Percentiles rank a stretch among this genome's conserved stretches.
phyloP scores from a whole-genome alignment of 2,329 filamentous ascomycete genomes.

The Cytospora mali region DNA sequence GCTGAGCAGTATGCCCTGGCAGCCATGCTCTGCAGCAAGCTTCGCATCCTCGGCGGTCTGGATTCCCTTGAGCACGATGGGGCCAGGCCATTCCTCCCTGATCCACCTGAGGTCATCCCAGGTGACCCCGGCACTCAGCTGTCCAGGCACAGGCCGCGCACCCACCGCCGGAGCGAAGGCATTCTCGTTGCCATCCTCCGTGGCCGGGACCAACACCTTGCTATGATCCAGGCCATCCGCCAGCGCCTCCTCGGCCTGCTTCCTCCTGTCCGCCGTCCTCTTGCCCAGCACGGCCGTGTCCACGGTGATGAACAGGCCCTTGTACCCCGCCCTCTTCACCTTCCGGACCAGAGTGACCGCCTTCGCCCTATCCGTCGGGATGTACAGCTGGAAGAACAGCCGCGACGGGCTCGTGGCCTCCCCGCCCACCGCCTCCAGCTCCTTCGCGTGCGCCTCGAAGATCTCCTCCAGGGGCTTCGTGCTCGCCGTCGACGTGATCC shows the following conservation, averaged over 20 bases:
- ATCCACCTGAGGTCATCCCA: slow-evolving; percentile 32
- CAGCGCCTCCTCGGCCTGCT: slow-evolving; percentile 28
- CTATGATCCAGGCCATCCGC: slow-evolving; percentile 25
- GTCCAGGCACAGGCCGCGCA: slow-evolving; percentile 22
- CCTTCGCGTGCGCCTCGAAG: slow-evolving; percentile 40
- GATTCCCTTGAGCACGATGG: slow-evolving; percentile 28
- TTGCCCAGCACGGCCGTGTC: slow-evolving; percentile 35
- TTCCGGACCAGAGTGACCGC: slow-evolving; percentile 38
- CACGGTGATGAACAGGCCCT: slow-evolving; percentile 44
- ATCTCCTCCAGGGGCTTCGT: slow-evolving; percentile 38
- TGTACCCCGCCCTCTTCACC: slow-evolving; percentile 39
- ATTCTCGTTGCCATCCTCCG: slow-evolving; percentile 18
- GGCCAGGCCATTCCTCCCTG: slow-evolving; percentile 34
- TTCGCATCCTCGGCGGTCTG: slow-evolving; percentile 29
- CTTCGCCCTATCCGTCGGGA: slow-evolving; percentile 39
- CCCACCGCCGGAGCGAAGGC: slow-evolving; percentile 24
- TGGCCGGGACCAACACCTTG: neutral
- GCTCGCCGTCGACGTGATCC: slow-evolving; percentile 34
- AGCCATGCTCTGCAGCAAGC: slow-evolving; percentile 23
- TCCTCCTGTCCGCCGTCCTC: slow-evolving; percentile 31
- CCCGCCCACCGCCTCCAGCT: slow-evolving; percentile 34
- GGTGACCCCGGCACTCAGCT: slow-evolving; percentile 26
- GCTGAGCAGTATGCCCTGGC: slow-evolving; percentile 28
- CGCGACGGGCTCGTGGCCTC: slow-evolving; percentile 25
- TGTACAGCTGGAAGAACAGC: slow-evolving; percentile 40